phyloP scores from a whole-genome alignment of 345 rosid species.

The Eucalyptus polybractea region DNA sequence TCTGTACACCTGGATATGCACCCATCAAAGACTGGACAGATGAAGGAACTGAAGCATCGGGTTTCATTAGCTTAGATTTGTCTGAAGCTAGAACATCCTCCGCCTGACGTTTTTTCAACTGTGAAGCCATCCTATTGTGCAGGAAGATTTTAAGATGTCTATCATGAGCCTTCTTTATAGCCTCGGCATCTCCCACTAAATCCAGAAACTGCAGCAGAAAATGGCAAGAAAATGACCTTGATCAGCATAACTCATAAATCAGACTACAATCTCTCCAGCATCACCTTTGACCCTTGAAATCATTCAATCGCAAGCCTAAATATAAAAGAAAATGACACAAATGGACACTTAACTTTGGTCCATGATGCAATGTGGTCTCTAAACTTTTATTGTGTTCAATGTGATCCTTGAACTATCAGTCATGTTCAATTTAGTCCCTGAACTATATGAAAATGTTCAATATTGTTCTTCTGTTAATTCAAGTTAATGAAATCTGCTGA shows the following conservation, averaged over 20 bases:
- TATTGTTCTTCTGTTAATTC: not conserved
- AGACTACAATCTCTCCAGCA: not conserved
- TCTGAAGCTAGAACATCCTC: conserved; percentile 80
- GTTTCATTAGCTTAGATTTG: conserved; percentile 65
- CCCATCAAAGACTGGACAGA: conserved; percentile 53
- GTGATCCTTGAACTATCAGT: not conserved
- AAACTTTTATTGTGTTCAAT: not conserved
- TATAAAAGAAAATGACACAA: not conserved
- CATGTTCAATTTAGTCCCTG: not conserved
- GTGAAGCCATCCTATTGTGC: conserved; percentile 51
- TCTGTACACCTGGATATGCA: conserved; percentile 63
- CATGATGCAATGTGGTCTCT: not conserved
- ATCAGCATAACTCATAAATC: not conserved
- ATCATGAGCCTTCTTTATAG: conserved; percentile 66
- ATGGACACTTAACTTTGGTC: not conserved
- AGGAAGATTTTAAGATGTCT: conserved; percentile 71
- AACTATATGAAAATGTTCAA: not conserved
- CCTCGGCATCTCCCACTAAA: conserved; percentile 57
- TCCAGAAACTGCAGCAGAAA: conserved; percentile 59
- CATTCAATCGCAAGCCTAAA: not conserved
- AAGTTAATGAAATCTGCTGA: not conserved
- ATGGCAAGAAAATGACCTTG: not conserved
- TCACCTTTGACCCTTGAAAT: not conserved
- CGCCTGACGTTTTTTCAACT: conserved; percentile 69
- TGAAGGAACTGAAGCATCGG: conserved; percentile 38